Evolutionary conservation across 768 basidiomycete genomes (phyloP).

Genomic region (Galerina sulciceps): DNA sequence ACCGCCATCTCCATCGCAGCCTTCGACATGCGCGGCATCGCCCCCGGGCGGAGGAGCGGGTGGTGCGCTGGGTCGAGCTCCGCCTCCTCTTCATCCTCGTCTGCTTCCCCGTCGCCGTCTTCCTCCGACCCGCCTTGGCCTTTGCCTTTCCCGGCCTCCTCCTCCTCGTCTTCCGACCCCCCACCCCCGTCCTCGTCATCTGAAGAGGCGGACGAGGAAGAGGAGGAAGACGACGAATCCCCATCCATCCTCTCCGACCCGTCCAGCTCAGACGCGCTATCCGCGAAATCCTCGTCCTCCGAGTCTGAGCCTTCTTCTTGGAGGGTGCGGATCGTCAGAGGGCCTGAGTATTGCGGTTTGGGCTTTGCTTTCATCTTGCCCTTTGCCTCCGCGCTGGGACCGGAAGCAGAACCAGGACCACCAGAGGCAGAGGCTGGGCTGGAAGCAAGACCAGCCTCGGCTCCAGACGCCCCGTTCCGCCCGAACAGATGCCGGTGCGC

Average conservation of each 20-base stretch:
- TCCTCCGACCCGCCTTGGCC: slow-evolving; percentile 33
- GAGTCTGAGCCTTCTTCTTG: slow-evolving; percentile 52
- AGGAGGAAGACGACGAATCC: slow-evolving; percentile 18
- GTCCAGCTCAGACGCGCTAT: slow-evolving; percentile 39
- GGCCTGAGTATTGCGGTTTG: slow-evolving; percentile 19
- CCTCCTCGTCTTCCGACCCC: slow-evolving; percentile 38
- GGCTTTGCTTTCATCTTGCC: neutral
- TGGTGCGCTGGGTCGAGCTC: slow-evolving; percentile 60
- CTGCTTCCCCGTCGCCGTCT: slow-evolving; percentile 38
- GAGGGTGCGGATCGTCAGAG: slow-evolving; percentile 35
- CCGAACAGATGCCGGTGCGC: slow-evolving; percentile 63
- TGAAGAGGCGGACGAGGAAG: slow-evolving; percentile 24
- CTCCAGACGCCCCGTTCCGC: slow-evolving; percentile 28
- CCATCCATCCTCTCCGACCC: slow-evolving; percentile 37
- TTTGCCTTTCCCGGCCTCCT: slow-evolving; percentile 43
- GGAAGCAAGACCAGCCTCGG: neutral
- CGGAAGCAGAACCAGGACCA: neutral
- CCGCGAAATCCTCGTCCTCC: slow-evolving; percentile 49
- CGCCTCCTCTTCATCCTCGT: slow-evolving; percentile 43
- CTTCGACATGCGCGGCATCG: slow-evolving; percentile 71
- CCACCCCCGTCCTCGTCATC: slow-evolving; percentile 33
- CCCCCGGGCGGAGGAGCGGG: slow-evolving; percentile 66
- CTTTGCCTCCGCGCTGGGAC: slow-evolving; percentile 5
- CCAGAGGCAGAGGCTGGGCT: no score
- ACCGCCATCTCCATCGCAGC: slow-evolving; percentile 69